phyloP scores from a whole-genome alignment of 805 yeast genomes.

The Candida yuanshanica region DNA sequence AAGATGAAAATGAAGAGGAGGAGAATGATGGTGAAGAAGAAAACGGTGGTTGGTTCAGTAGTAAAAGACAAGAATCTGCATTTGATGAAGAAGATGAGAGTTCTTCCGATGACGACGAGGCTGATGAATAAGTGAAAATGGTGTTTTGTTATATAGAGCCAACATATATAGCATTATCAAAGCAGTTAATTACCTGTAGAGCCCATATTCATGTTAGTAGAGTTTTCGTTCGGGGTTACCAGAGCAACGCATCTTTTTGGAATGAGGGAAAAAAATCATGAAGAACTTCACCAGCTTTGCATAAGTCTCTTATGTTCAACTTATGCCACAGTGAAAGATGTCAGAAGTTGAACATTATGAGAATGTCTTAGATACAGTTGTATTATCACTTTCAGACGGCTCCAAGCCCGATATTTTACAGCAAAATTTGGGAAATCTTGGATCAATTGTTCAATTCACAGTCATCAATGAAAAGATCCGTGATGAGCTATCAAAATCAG shows the following conservation, averaged over 20 bases:
- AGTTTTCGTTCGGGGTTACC: too few species aligned
- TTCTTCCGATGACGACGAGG: slow-evolving; percentile 8
- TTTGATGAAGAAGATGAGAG: slow-evolving; percentile 5
- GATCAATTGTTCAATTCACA: slow-evolving; percentile 6
- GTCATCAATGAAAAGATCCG: slow-evolving; percentile 23
- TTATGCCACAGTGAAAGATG: background rate
- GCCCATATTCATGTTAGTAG: too few species aligned
- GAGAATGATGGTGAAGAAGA: slow-evolving; percentile 19
- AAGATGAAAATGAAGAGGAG: slow-evolving; percentile 12
- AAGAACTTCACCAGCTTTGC: background rate
- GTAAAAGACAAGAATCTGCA: slow-evolving; percentile 8
- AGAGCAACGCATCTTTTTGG: background rate
- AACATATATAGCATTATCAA: too few species aligned
- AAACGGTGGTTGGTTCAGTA: slow-evolving; percentile 24
- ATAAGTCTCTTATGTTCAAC: too few species aligned
- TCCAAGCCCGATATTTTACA: too few species aligned
- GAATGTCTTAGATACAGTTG: background rate
- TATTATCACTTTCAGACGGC: background rate
- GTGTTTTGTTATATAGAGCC: too few species aligned
- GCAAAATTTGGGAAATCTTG: slow-evolving; percentile 1
- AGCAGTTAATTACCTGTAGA: too few species aligned
- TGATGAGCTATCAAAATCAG: slow-evolving; percentile 19
- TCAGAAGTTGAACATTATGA: background rate
- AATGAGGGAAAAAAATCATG: background rate
- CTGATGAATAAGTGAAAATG: too few species aligned